Conservation (phyloP, 495 filamentous ascomycete genomes). For the Penicillium macrosclerotiorum region DNA sequence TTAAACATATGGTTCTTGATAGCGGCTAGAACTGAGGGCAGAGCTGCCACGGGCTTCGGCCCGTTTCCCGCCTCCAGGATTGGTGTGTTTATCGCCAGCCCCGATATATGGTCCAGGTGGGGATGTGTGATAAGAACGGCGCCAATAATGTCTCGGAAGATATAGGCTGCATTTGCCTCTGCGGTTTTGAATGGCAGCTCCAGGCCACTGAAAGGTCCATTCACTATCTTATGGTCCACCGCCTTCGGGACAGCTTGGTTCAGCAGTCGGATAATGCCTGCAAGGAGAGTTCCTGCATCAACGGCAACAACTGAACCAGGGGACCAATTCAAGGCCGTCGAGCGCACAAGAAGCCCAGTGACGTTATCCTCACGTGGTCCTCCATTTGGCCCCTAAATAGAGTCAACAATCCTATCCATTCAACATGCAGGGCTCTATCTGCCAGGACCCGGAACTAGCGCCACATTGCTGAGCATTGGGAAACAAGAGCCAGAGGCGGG, state of each 20-base stretch:
- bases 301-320: slow-evolving; percentile 81
- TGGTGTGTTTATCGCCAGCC: slow-evolving; percentile 89
- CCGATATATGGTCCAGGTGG: slow-evolving; percentile 90
- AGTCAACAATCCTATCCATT: slow-evolving; percentile 19
- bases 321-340: slow-evolving; percentile 71
- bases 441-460: slow-evolving; percentile 17
- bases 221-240: slow-evolving; percentile 16
- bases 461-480: background rate
- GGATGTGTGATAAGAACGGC: slow-evolving; percentile 91
- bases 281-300: slow-evolving; percentile 87
- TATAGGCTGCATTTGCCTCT: slow-evolving; percentile 73
- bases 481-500: background rate
- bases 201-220: slow-evolving; percentile 74
- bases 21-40: slow-evolving; percentile 81
- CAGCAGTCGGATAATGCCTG: slow-evolving; percentile 74
- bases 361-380: slow-evolving; percentile 87
- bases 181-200: slow-evolving; percentile 58
- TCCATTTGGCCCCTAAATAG: slow-evolving; percentile 82
- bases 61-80: slow-evolving; percentile 67
- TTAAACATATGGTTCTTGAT: slow-evolving; percentile 96
- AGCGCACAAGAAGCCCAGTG: slow-evolving; percentile 85
- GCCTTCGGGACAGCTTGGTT: slow-evolving; percentile 47
- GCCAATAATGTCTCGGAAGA: slow-evolving; percentile 75
- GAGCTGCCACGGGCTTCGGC: slow-evolving; percentile 78
- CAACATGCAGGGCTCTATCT: slow-evolving; percentile 13